A percentile compares a stretch with the other conserved stretches of the same genome.
Evolutionary conservation across 192 early-diverging fungal species (phyloP).

Genomic region (Rhizophagus clarus): DNA sequence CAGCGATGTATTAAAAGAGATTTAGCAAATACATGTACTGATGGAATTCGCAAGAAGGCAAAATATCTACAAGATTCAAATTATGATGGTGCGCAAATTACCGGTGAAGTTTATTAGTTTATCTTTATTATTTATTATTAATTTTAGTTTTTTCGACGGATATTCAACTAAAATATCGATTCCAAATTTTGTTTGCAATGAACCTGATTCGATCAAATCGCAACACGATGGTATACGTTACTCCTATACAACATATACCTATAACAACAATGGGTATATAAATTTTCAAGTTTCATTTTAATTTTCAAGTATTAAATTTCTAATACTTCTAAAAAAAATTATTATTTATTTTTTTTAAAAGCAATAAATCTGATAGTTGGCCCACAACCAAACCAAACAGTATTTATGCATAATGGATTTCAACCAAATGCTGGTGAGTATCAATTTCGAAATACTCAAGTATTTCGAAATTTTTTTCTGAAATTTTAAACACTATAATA

Average conservation of each 20-base stretch:
- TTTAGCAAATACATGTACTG: conserved; percentile 72
- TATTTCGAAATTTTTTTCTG: conserved; percentile 1
- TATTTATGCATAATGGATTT: conserved; percentile 32
- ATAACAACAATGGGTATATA: neutral
- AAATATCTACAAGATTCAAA: conserved; percentile 83
- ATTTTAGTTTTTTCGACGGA: neutral
- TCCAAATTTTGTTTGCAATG: conserved; percentile 8
- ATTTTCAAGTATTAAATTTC: neutral
- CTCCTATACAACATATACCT: too few relatives aligned
- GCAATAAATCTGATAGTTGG: neutral
- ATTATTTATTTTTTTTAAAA: neutral
- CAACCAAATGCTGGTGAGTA: conserved; percentile 19
- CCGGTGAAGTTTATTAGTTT: neutral
- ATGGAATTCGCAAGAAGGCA: conserved; percentile 86
- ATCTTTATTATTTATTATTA: neutral
- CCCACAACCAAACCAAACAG: conserved; percentile 5
- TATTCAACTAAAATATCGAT: conserved; percentile 6
- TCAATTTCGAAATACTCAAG: neutral
- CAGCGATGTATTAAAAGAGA: conserved; percentile 84
- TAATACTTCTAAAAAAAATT: neutral
- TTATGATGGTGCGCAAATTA: conserved; percentile 35
- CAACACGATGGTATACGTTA: too few relatives aligned
- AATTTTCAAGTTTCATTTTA: neutral
- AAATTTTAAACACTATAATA: conserved; percentile 2
- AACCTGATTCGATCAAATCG: neutral